Base-by-base conservation (phyloP, 495 filamentous ascomycete species). In the Chaetomium fimeti region DNA sequence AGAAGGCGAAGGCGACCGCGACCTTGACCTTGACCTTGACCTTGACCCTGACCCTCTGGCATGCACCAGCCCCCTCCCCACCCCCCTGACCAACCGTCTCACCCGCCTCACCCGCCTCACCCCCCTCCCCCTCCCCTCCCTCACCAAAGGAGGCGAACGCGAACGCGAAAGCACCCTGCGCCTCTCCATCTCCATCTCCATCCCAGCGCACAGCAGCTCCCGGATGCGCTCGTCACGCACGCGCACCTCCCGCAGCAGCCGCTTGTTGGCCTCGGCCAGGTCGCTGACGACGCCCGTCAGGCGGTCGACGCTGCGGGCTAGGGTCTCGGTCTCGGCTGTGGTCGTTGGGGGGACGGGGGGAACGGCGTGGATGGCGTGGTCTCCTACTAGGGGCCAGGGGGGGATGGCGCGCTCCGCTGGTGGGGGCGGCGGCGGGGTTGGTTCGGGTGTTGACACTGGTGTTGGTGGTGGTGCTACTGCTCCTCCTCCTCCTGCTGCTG, bases 271-370 rank as follows among this genome's bases (percentile, higher is more conserved):
- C 2, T 59, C 59, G 7, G 58, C 53, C 29, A 66, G 24, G 22
- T 62, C 64, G 3, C 24, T 59, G 1, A 66, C 47, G 0, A 57
- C 24, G 5, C 20, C 28, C 22, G 59, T 58, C 12, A 66, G 24
- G 7, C 64, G 40, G 20, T 62, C 64, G 13, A 66, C 43, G 16
- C 42, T 61, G 7, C 64, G 51, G 28, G 52, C 64, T 43, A 66
- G 57, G 22, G 59, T 42, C 8, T 62, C 64, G 16, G 42, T 57
- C 2, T 32, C 29, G 29, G 7, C 29, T 32, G 29, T 7, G 29
- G 29, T 3, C 29, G 29, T 7, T 32, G 3, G 29, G 29, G 29
- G 29, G 29, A 7, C 7, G 7, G 29, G 62, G 59, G 20, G n/a
- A n/a, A 47, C 62, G 2, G 62, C 38, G 8, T 55, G 55, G 5